phyloP scores from a whole-genome alignment of 495 filamentous ascomycete species.

The Daldinia concentrica region DNA sequence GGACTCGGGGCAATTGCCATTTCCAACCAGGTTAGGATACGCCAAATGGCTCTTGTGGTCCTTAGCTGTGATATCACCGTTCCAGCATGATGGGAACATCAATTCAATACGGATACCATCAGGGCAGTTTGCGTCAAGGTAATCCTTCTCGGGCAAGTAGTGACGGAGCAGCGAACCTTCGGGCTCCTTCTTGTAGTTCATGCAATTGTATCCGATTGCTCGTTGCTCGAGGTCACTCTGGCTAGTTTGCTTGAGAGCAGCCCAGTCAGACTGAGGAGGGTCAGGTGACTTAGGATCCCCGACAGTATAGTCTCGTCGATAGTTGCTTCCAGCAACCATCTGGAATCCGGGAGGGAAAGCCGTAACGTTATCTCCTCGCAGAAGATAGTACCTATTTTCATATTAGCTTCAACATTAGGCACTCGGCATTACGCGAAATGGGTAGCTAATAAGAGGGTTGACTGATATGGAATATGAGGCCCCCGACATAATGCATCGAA shows the following conservation, averaged over 20 bases:
- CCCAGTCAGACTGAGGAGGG: slow-evolving; percentile 77
- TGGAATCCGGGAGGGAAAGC: slow-evolving; percentile 84
- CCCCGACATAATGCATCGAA: neutral
- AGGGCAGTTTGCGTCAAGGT: slow-evolving; percentile 75
- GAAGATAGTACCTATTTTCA: slow-evolving; percentile 74
- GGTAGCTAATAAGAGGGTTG: neutral
- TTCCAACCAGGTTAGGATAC: slow-evolving; percentile 78
- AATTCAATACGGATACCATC: slow-evolving; percentile 84
- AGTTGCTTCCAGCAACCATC: slow-evolving; percentile 83
- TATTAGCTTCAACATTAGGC: slow-evolving; percentile 20
- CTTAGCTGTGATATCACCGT: slow-evolving; percentile 69
- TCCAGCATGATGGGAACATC: slow-evolving; percentile 94
- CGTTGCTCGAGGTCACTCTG: slow-evolving; percentile 78
- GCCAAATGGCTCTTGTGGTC: slow-evolving; percentile 79
- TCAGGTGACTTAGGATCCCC: slow-evolving; percentile 65
- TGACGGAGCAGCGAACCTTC: slow-evolving; percentile 83
- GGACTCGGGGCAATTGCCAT: slow-evolving; percentile 77
- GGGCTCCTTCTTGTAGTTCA: slow-evolving; percentile 71
- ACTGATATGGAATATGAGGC: neutral
- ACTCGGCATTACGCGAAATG: neutral
- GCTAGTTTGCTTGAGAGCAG: slow-evolving; percentile 60
- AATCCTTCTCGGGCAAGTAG: slow-evolving; percentile 79
- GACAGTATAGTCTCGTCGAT: slow-evolving; percentile 74
- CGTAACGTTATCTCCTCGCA: slow-evolving; percentile 67
- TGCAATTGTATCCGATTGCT: slow-evolving; percentile 90